phyloP scores from a whole-genome alignment of 2,329 filamentous ascomycete species.

The Penicillium fuscoglaucum region DNA sequence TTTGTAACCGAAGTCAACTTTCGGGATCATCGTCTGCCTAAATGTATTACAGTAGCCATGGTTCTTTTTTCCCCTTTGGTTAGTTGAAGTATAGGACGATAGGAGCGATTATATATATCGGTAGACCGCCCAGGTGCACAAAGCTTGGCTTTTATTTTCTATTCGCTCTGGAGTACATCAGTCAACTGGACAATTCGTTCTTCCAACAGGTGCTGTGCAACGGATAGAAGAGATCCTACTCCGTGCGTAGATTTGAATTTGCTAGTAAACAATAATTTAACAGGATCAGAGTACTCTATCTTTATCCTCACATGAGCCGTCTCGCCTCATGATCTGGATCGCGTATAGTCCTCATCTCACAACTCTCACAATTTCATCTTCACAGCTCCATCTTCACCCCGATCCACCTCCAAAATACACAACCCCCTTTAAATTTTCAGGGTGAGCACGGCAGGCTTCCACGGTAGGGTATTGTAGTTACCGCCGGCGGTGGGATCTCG shows the following conservation, averaged over 20 bases:
- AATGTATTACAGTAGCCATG: neutral
- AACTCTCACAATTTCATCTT: neutral
- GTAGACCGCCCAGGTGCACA: too few species aligned
- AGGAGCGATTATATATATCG: too few species aligned
- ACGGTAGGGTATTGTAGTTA: constrained; percentile 56
- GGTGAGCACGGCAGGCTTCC: constrained; percentile 58
- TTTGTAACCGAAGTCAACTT: neutral
- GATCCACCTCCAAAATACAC: neutral
- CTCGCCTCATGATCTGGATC: neutral
- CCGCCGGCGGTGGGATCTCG: constrained; percentile 43
- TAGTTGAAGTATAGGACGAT: too few species aligned
- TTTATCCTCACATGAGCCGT: neutral
- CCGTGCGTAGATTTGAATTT: neutral
- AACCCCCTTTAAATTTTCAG: constrained; percentile 25
- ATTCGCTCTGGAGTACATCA: too few species aligned
- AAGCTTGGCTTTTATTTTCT: too few species aligned
- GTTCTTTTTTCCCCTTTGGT: too few species aligned
- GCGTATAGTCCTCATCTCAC: neutral
- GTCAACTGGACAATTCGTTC: neutral
- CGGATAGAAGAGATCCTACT: neutral
- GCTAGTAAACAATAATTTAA: neutral
- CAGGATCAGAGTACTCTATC: neutral
- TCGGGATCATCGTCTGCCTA: neutral
- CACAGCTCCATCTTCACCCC: neutral
- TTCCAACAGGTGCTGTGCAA: neutral